Conservation (phyloP, 1,284 basidiomycete genomes). For the Hemileia vastatrix region DNA sequence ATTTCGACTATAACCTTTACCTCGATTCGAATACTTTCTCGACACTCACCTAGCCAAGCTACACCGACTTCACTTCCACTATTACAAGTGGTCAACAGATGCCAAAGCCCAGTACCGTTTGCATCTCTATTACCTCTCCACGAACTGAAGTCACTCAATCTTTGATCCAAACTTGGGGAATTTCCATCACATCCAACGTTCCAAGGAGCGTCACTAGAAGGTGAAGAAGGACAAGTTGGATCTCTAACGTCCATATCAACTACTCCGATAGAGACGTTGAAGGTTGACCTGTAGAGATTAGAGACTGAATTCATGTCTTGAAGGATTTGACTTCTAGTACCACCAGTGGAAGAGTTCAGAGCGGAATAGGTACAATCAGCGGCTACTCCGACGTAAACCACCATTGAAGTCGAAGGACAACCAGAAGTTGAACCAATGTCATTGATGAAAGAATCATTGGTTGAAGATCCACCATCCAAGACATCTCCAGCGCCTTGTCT, state of each 20-base stretch:
- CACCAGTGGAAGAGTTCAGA: slow-evolving; percentile 22
- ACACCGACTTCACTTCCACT: slow-evolving; percentile 39
- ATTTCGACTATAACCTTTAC: not conserved
- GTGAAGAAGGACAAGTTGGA: slow-evolving; percentile 29
- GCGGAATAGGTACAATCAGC: slow-evolving; percentile 39
- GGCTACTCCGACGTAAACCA: slow-evolving; percentile 39
- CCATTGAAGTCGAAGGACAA: slow-evolving; percentile 33
- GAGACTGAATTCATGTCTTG: slow-evolving; percentile 38
- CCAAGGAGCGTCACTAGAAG: slow-evolving; percentile 32
- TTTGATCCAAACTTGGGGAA: slow-evolving; percentile 27
- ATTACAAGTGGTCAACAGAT: slow-evolving; percentile 33
- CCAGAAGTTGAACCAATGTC: slow-evolving; percentile 35
- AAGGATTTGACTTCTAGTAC: slow-evolving; percentile 25
- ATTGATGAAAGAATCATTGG: slow-evolving; percentile 6
- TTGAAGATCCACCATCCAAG: not conserved
- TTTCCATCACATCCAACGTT: slow-evolving; percentile 32
- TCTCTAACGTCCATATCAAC: slow-evolving; percentile 36
- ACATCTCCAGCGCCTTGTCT: not conserved
- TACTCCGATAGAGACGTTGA: slow-evolving; percentile 38
- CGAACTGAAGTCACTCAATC: slow-evolving; percentile 35
- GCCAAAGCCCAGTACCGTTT: slow-evolving; percentile 40
- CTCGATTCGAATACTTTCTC: not conserved
- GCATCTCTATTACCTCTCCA: slow-evolving; percentile 34
- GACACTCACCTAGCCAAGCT: slow-evolving; percentile 29
- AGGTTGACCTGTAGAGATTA: slow-evolving; percentile 34